Evolutionary conservation across 345 rosid genomes (phyloP).

Genomic region (Salix purpurea): DNA sequence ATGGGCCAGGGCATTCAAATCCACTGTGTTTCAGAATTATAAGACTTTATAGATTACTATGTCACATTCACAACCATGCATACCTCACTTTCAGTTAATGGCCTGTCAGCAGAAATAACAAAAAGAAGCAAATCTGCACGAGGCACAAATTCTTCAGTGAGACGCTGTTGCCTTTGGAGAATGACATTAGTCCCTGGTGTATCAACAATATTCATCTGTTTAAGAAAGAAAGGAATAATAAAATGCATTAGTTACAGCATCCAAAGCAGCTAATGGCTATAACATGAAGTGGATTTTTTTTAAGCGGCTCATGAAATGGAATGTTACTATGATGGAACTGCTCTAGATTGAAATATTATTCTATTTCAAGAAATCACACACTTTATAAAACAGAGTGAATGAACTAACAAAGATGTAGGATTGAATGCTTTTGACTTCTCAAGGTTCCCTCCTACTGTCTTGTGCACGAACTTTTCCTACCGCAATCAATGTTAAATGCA

Average conservation of each 20-base stretch:
- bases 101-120: conserved; percentile 94
- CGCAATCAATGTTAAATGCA: neutral
- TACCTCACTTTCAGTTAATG: conserved; percentile 97
- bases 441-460: too few species aligned
- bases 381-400: neutral
- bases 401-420: too few species aligned
- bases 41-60: neutral
- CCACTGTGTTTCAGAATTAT: neutral
- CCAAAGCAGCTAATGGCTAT: neutral
- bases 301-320: neutral
- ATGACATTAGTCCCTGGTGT: conserved; percentile 97
- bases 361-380: neutral
- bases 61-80: conserved; percentile 14
- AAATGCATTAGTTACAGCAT: conserved; percentile 14
- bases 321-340: too few species aligned
- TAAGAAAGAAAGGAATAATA: conserved; percentile 1
- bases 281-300: neutral
- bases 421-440: too few species aligned
- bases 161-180: conserved; percentile 90
- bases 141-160: conserved; percentile 95
- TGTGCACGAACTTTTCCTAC: neutral
- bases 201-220: conserved; percentile 86
- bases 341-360: too few species aligned
- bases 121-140: conserved; percentile 90
- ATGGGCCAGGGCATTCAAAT: neutral